A percentile compares a stretch with the other conserved stretches of the same genome.
These are phyloP conservation scores for Fragaria nilgerrensis DNA, from an alignment of 306 rosid species.

Conservation along the genomic window DNA sequence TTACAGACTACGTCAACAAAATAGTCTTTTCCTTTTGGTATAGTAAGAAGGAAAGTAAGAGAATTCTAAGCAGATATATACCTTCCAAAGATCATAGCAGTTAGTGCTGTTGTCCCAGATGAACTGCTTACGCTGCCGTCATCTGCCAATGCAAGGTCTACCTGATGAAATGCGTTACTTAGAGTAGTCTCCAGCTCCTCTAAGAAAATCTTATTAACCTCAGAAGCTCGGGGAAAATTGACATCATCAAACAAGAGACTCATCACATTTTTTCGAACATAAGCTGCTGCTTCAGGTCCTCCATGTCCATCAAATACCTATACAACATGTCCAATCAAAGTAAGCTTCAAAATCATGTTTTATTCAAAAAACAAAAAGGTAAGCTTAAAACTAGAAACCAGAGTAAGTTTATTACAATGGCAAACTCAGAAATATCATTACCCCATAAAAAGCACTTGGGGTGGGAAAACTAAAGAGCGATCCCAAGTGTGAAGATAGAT, in stretches of 20 bases:
- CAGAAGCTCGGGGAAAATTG: conserved; percentile 63
- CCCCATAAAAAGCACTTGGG: conserved; percentile 98
- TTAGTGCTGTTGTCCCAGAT: conserved; percentile 86
- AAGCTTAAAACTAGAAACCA: conserved; percentile 16
- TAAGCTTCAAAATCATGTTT: conserved; percentile 8
- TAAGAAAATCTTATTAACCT: conserved; percentile 46
- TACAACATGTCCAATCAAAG: conserved; percentile 12
- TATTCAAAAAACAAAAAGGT: background rate
- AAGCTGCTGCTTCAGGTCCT: conserved; percentile 99
- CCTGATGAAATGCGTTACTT: conserved; percentile 64
- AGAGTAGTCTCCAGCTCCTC: conserved; percentile 68
- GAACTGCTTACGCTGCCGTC: conserved; percentile 72
- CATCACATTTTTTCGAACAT: conserved; percentile 61
- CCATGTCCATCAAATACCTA: conserved; percentile 99
- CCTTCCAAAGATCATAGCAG: conserved; percentile 91
- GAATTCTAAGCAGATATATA: conserved; percentile 25
- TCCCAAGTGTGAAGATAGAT: conserved; percentile 68
- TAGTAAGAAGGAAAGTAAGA: background rate
- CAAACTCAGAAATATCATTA: conserved; percentile 28
- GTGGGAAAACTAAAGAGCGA: conserved; percentile 59
- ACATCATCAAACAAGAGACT: conserved; percentile 76
- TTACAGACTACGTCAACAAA: background rate
- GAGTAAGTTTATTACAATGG: conserved; percentile 7
- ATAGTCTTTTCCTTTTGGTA: background rate
- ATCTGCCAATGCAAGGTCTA: conserved; percentile 84